Percentiles rank a stretch among this genome's conserved stretches.
These are phyloP conservation scores for Dalbergia cultrata DNA, from an alignment of 306 rosid genomes.

Conservation along the genomic window DNA sequence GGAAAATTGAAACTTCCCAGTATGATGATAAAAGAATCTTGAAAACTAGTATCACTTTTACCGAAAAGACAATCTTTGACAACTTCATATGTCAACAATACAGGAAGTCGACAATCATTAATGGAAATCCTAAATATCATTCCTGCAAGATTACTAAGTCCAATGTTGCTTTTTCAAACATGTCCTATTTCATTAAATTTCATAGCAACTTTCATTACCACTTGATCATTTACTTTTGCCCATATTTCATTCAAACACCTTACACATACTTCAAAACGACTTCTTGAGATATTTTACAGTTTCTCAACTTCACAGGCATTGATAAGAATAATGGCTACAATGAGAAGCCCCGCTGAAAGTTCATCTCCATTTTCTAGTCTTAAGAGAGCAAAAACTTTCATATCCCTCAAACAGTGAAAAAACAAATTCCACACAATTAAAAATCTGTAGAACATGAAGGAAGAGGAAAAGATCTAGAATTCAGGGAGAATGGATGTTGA, in stretches of 20 bases:
- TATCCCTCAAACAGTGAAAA: slow-evolving; percentile 54
- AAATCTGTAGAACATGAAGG: slow-evolving; percentile 80
- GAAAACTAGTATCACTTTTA: slow-evolving; percentile 56
- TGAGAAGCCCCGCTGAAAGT: slow-evolving; percentile 55
- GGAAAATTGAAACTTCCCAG: slow-evolving; percentile 76
- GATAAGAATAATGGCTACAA: slow-evolving; percentile 60
- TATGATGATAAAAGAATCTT: slow-evolving; percentile 62
- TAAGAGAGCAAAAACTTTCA: slow-evolving; percentile 44
- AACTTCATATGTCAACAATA: slow-evolving; percentile 53
- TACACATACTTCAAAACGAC: slow-evolving; percentile 48
- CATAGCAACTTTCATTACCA: slow-evolving; percentile 36
- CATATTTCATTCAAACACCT: slow-evolving; percentile 57
- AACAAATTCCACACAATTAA: slow-evolving; percentile 52
- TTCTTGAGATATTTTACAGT: slow-evolving; percentile 56
- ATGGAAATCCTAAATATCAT: slow-evolving; percentile 78
- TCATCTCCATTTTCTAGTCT: slow-evolving; percentile 69
- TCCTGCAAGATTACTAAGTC: slow-evolving; percentile 65
- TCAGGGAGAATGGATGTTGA: too few species aligned
- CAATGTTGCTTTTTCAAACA: slow-evolving; percentile 58
- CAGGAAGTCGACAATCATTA: slow-evolving; percentile 39
- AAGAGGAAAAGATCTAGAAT: too few species aligned
- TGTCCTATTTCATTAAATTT: slow-evolving; percentile 46
- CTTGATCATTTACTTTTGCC: slow-evolving; percentile 55
- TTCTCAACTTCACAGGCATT: slow-evolving; percentile 65
- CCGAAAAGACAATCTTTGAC: slow-evolving; percentile 67